phyloP scores from a whole-genome alignment of 1,284 basidiomycete species.

The Retiboletus flavoniger region DNA sequence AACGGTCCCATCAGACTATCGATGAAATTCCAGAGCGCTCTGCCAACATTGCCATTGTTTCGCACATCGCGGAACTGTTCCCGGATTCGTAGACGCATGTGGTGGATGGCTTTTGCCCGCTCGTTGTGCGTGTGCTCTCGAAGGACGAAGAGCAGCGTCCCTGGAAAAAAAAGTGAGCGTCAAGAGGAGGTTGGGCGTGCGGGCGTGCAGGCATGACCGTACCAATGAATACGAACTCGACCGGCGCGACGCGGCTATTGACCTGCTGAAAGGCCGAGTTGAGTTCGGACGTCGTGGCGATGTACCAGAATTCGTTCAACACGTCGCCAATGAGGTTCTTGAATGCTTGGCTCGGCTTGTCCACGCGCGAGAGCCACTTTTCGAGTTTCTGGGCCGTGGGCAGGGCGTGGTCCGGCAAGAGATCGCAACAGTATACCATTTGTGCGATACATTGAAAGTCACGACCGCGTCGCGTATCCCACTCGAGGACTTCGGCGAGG shows the following conservation, averaged over 20 bases:
- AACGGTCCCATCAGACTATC: conserved; percentile 39
- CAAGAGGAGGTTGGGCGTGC: not conserved
- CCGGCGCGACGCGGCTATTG: conserved; percentile 61
- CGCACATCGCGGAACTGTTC: conserved; percentile 57
- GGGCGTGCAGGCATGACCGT: not conserved
- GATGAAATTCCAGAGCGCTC: conserved; percentile 56
- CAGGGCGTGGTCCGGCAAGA: conserved; percentile 45
- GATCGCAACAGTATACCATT: conserved; percentile 61
- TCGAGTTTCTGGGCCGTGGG: conserved; percentile 57
- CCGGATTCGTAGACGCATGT: conserved; percentile 55
- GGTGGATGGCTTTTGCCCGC: conserved; percentile 50
- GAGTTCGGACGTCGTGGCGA: conserved; percentile 43
- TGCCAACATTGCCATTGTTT: conserved; percentile 52
- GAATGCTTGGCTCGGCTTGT: conserved; percentile 46
- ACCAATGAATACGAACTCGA: conserved; percentile 77
- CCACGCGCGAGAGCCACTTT: conserved; percentile 51
- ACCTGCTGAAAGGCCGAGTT: conserved; percentile 50
- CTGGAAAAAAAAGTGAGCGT: conserved; percentile 32
- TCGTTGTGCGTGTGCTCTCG: conserved; percentile 40
- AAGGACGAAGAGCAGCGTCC: conserved; percentile 57
- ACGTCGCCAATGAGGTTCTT: conserved; percentile 48
- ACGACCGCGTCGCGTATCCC: conserved; percentile 62
- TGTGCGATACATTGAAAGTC: conserved; percentile 70
- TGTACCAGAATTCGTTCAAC: conserved; percentile 51
- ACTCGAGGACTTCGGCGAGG: conserved; percentile 51